These are phyloP conservation scores for Syzygium oleosum DNA, from an alignment of 345 rosid genomes.

Conservation along the genomic window DNA sequence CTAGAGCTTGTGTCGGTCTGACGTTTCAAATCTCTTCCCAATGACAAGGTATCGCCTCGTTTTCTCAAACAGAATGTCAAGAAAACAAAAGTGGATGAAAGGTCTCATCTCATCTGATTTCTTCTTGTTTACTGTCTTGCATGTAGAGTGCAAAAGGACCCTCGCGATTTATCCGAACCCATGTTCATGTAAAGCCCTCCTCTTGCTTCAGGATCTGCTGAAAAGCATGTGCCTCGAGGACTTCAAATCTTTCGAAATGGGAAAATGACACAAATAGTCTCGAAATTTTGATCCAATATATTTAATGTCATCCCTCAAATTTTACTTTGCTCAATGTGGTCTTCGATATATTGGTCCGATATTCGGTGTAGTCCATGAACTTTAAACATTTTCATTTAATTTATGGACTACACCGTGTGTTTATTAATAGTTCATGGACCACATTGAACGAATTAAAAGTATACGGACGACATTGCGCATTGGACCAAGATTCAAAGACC, in stretches of 20 bases:
- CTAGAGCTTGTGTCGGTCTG: too few species aligned
- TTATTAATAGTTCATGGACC: not conserved
- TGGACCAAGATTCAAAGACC: too few species aligned
- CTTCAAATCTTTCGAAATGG: not conserved
- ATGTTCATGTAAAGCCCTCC: not conserved
- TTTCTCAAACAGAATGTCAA: not conserved
- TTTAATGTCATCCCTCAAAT: not conserved
- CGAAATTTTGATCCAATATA: not conserved
- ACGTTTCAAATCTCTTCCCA: not conserved
- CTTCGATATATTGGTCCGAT: not conserved
- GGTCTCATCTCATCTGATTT: not conserved
- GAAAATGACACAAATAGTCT: not conserved
- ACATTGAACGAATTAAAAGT: accelerated
- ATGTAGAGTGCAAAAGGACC: not conserved
- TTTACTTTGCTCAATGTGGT: too few species aligned
- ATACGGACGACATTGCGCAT: accelerated
- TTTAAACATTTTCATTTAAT: not conserved
- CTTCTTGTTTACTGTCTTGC: not conserved
- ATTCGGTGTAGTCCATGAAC: not conserved
- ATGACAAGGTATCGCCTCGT: not conserved
- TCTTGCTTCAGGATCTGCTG: not conserved
- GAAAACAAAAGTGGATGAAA: not conserved
- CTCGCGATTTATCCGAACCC: not conserved
- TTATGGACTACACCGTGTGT: accelerated
- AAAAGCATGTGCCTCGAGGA: not conserved